Conservation (phyloP, 768 basidiomycete species). For the Auricularia cornea region DNA sequence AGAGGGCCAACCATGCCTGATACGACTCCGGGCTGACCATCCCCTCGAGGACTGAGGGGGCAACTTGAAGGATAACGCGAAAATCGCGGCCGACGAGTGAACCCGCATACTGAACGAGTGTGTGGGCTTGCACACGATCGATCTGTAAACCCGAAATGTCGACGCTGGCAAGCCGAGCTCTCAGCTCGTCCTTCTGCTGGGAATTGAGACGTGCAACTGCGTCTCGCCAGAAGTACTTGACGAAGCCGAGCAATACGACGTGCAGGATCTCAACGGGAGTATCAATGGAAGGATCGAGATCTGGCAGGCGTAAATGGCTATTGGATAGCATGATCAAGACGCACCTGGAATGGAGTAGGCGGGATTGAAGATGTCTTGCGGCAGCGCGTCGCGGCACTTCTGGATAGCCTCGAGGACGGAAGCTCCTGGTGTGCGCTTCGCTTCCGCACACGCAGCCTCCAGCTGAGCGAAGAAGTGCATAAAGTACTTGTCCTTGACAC, state of each 20-base stretch:
- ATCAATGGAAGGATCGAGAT: constrained; percentile 9
- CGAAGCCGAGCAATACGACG: constrained; percentile 31
- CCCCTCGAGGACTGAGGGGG: background rate
- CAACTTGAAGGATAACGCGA: background rate
- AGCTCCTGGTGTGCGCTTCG: background rate
- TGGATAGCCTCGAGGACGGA: background rate
- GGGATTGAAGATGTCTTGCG: background rate
- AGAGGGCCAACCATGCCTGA: constrained; percentile 17
- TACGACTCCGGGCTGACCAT: background rate
- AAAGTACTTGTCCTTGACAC: constrained; percentile 29
- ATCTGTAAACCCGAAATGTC: constrained; percentile 21
- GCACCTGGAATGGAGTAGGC: background rate
- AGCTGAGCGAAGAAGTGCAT: constrained; percentile 18
- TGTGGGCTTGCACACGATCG: constrained; percentile 27
- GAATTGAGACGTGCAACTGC: constrained; percentile 1
- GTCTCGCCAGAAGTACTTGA: constrained; percentile 44
- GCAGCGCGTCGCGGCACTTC: background rate
- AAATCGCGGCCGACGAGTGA: constrained; percentile 36
- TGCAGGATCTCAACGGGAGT: constrained; percentile 17
- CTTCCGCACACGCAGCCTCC: background rate
- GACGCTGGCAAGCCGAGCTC: background rate
- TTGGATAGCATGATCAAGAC: no score
- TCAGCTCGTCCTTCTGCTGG: background rate
- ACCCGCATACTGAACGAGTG: constrained; percentile 37
- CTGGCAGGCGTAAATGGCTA: background rate